Conservation (phyloP, 257 asterid species). For the Solanum paucissectum region DNA sequence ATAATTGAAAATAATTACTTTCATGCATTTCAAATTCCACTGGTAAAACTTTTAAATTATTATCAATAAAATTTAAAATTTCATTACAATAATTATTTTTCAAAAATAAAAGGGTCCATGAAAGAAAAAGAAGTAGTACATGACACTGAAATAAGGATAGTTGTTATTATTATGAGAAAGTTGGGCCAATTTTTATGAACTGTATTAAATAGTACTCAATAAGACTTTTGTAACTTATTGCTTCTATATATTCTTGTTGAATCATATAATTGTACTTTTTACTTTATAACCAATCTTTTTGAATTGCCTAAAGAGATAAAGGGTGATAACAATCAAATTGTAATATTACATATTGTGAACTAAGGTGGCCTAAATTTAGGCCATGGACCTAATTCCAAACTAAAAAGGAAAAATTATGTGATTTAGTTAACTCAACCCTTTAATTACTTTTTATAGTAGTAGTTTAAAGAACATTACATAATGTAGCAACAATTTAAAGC, state of each 20-base stretch:
- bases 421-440: not conserved
- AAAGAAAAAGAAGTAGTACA: not conserved
- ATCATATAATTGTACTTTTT: not conserved
- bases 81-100: too few species aligned
- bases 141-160: not conserved
- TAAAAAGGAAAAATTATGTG: not conserved
- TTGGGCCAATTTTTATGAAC: not conserved
- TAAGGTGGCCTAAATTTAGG: not conserved
- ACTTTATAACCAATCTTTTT: not conserved
- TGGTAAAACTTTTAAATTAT: too few species aligned
- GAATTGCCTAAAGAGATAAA: not conserved
- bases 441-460: not conserved
- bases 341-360: not conserved
- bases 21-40: too few species aligned
- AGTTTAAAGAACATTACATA: not conserved
- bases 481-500: too few species aligned
- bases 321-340: not conserved
- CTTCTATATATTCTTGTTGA: not conserved
- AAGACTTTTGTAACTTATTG: not conserved
- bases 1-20: too few species aligned
- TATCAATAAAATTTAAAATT: too few species aligned
- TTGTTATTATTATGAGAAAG: not conserved
- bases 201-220: not conserved
- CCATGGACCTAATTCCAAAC: not conserved
- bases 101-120: not conserved